Evolutionary conservation across 768 basidiomycete species (phyloP), one percentile per base, ranked within the genome.

Genomic region (Fistulinella prunicolor): DNA sequence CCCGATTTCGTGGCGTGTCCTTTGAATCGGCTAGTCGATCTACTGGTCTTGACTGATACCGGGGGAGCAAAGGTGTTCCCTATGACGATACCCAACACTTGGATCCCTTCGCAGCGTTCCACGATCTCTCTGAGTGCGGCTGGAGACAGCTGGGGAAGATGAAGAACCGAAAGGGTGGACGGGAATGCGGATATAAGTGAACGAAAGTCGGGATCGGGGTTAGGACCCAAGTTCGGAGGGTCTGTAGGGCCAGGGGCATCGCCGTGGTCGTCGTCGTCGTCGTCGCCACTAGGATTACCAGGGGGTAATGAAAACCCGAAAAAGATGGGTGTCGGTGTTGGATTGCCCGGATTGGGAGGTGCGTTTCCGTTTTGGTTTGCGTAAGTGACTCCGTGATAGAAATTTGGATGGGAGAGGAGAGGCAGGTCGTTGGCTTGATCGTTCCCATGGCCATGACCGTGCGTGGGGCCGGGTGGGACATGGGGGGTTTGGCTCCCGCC

Each of bases 141-240:
- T 3, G 55, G 61, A 22, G 58, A 50, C 19, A 63, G 32, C 36
- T 55, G 49, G n/a, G 61, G 63, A 20, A 63, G 53, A 41, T 56
- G 52, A 13, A 63, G 56, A 3, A 38, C 35, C 3, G 50, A 50
- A 73, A 75, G 14, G 64, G 78, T 40, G 56, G 47, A 36, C 73
- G 62, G 16, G 53, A 65, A 7, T 63, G 69, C 30, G 61, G 62
- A 9, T 64, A 70, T 2, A 54, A 60, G 57, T 53, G 66, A 35
- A 73, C 57, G 51, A 4, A 13, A 17, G 38, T n/a, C 41, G 0
- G 29, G 39, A 12, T 52, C 52, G 64, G 61, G 10, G 57, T 46
- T 20, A 65, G 57, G 10, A 13, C 46, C 45, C 2, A 30, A 47
- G n/a, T 44, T 43, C 35, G 52, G 35, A 14, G 49, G 44, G 14